A percentile compares a stretch with the other conserved stretches of the same genome.
Evolutionary conservation across 2,329 filamentous ascomycete genomes (phyloP).

Genomic region (Fusarium multiceps): DNA sequence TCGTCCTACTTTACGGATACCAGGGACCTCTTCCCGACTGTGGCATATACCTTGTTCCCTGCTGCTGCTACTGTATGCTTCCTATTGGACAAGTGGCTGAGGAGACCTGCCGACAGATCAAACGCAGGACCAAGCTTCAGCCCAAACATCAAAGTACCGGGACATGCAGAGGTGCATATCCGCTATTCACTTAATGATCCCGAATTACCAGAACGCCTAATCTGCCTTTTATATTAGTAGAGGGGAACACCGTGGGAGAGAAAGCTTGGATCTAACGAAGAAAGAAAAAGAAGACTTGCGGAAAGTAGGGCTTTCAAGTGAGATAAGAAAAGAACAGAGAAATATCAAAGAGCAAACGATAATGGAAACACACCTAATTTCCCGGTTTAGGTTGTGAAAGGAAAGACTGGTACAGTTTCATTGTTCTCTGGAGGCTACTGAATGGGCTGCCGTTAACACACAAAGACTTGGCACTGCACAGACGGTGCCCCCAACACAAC

Average conservation of each 20-base stretch:
- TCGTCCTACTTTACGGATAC: constrained; percentile 15
- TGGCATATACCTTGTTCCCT: constrained; percentile 26
- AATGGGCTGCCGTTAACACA: constrained; percentile 35
- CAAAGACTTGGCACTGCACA: constrained; percentile 39
- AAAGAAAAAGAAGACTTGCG: constrained; percentile 1
- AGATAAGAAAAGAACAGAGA: constrained; percentile 12
- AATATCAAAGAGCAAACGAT: constrained; percentile 38
- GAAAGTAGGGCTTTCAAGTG: neutral
- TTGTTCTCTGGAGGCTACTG: constrained; percentile 40
- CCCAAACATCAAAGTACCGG: constrained; percentile 40
- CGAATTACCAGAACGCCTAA: constrained; percentile 20
- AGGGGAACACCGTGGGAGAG: constrained; percentile 30
- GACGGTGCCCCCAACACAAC: constrained; percentile 31
- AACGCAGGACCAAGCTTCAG: constrained; percentile 44
- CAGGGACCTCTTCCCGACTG: constrained; percentile 10
- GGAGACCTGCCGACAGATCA: constrained; percentile 34
- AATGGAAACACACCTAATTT: constrained; percentile 38
- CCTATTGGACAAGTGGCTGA: constrained; percentile 24
- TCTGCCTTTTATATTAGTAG: constrained; percentile 17
- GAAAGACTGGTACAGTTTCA: constrained; percentile 36
- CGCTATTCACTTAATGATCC: constrained; percentile 14
- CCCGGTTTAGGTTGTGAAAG: constrained; percentile 30
- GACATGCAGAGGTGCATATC: constrained; percentile 42
- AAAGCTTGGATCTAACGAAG: constrained; percentile 7
- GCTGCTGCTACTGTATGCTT: constrained; percentile 19